Conservation (phyloP, 768 basidiomycete species). For the Phlebiopsis gigantea region DNA sequence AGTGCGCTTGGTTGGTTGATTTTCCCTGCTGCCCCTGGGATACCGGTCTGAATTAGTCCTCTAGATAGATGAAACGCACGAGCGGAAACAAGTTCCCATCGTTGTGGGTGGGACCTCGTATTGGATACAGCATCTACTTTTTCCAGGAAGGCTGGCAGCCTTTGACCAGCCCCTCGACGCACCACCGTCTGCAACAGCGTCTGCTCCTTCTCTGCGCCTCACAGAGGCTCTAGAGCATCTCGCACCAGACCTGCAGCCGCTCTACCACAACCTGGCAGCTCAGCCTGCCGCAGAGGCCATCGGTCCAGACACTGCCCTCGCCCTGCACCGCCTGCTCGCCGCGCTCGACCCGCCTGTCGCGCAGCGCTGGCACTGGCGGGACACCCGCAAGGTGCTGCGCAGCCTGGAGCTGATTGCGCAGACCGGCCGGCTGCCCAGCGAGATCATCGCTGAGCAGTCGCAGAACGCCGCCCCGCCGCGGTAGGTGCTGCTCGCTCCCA, state of each 20-base stretch:
- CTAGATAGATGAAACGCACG: constrained; percentile 74
- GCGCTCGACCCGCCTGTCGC: constrained; percentile 71
- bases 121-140: constrained; percentile 95
- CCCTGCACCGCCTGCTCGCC: constrained; percentile 61
- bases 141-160: constrained; percentile 64
- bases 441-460: constrained; percentile 63
- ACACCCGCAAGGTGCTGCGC: constrained; percentile 84
- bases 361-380: constrained; percentile 92
- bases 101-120: constrained; percentile 95
- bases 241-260: constrained; percentile 38
- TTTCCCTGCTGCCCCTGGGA: background rate
- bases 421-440: constrained; percentile 57
- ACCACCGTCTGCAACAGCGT: background rate
- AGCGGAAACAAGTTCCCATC: constrained; percentile 66
- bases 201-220: background rate
- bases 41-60: background rate
- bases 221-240: constrained; percentile 36
- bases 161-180: constrained; percentile 11
- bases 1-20: constrained; percentile 55
- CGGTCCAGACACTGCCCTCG: constrained; percentile 53
- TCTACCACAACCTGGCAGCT: constrained; percentile 57
- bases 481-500: constrained; percentile 27
- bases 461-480: constrained; percentile 40
- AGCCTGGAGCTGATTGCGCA: constrained; percentile 76
- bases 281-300: constrained; percentile 42